phyloP scores from a whole-genome alignment of 2,329 filamentous ascomycete genomes.

The Epichloe scottii region DNA sequence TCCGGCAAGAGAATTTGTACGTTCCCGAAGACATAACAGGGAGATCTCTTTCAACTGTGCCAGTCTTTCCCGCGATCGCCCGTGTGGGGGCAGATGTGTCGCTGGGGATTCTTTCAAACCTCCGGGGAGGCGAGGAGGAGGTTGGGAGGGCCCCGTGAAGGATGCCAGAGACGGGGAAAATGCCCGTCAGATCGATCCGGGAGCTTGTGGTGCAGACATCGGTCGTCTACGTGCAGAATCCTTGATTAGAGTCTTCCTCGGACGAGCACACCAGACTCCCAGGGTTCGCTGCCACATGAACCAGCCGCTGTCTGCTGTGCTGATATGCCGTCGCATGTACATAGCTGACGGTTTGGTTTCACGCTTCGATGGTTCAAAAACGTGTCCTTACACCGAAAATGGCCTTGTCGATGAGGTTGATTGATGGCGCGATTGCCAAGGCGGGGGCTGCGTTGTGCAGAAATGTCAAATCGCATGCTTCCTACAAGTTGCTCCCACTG shows the following conservation, averaged over 20 bases:
- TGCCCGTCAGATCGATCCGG: no score
- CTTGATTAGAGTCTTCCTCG: no score
- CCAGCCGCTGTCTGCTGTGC: neutral
- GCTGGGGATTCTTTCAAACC: neutral
- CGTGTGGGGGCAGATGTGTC: neutral
- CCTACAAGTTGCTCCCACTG: no score
- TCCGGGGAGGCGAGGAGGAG: neutral
- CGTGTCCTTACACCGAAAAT: conserved; percentile 2
- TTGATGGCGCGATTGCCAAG: neutral
- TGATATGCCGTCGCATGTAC: neutral
- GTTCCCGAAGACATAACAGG: no score
- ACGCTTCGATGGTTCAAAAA: neutral
- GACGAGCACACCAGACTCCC: no score
- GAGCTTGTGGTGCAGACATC: no score
- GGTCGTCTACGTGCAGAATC: no score
- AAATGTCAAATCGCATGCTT: neutral
- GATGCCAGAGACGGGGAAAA: neutral
- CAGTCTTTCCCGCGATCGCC: neutral
- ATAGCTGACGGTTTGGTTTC: neutral
- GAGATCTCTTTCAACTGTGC: no score
- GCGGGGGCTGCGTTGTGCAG: neutral
- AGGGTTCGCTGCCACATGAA: neutral
- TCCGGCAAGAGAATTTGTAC: neutral
- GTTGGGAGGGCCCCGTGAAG: neutral
- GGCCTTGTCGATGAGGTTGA: neutral